These are phyloP conservation scores for Penicillium egyptiacum DNA, from an alignment of 495 filamentous ascomycete genomes.

Conservation along the genomic window DNA sequence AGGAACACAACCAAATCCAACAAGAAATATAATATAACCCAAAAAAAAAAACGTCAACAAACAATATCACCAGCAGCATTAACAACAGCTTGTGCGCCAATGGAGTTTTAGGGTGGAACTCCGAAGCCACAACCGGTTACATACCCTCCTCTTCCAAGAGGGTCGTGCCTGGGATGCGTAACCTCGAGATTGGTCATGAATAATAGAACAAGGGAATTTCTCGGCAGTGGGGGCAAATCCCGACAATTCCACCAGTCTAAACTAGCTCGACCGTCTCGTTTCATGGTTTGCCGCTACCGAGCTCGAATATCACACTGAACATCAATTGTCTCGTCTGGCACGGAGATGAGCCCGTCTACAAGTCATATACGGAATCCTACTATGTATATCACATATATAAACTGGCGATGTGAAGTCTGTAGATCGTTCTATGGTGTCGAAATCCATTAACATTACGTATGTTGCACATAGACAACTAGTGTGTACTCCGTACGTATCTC, in stretches of 20 bases:
- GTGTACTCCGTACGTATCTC: no score
- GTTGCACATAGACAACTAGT: not conserved
- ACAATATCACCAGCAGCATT: not conserved
- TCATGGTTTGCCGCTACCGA: not conserved
- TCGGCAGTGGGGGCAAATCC: slow-evolving; percentile 9
- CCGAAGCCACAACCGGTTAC: slow-evolving; percentile 27
- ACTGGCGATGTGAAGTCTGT: not conserved
- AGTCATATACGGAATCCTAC: not conserved
- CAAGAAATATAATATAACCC: not conserved
- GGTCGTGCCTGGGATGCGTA: slow-evolving; percentile 2
- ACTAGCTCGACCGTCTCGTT: slow-evolving; percentile 1
- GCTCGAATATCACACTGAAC: not conserved
- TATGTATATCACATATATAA: not conserved
- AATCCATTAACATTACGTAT: not conserved
- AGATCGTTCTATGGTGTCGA: not conserved
- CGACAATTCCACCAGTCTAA: not conserved
- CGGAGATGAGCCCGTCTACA: slow-evolving; percentile 7
- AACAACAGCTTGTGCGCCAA: slow-evolving; percentile 15
- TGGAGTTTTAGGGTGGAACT: slow-evolving; percentile 18
- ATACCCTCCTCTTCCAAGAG: slow-evolving; percentile 15
- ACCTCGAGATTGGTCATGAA: not conserved
- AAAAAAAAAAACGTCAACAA: not conserved
- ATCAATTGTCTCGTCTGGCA: slow-evolving; percentile 14
- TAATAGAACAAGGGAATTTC: not conserved
- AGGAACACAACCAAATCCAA: not conserved